These are phyloP conservation scores for Cupressus sempervirens DNA, from an alignment of 75 land plant species.

Conservation along the genomic window DNA sequence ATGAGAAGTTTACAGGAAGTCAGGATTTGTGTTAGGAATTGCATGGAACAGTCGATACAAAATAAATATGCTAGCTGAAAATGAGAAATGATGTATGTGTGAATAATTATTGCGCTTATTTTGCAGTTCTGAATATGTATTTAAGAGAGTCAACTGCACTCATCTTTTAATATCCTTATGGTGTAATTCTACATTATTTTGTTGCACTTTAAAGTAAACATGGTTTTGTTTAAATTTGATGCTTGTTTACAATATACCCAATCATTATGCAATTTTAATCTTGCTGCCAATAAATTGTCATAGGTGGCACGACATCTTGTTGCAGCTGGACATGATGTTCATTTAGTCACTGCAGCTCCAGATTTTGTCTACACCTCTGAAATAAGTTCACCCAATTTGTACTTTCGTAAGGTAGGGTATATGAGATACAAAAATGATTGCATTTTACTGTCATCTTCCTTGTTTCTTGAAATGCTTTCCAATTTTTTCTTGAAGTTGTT, in stretches of 20 bases:
- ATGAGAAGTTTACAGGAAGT: too few species aligned
- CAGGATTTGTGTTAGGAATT: too few species aligned
- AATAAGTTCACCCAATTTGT: slow-evolving; percentile 75
- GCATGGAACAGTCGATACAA: too few species aligned
- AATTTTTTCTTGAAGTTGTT: background rate
- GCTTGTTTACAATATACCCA: background rate
- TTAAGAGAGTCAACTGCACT: too few species aligned
- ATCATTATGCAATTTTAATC: background rate
- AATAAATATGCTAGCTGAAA: too few species aligned
- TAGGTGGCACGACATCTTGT: slow-evolving; percentile 90
- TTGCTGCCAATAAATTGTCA: background rate
- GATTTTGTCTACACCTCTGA: slow-evolving; percentile 82
- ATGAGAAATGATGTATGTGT: too few species aligned
- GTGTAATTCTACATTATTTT: too few species aligned
- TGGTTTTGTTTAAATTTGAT: background rate
- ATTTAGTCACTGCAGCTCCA: slow-evolving; percentile 90
- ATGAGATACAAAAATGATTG: background rate
- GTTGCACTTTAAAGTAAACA: too few species aligned
- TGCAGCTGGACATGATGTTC: slow-evolving; percentile 84
- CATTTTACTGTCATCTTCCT: too few species aligned
- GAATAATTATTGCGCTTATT: too few species aligned
- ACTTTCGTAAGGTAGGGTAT: slow-evolving; percentile 65
- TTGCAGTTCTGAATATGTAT: too few species aligned
- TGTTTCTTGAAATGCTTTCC: background rate
- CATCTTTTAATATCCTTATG: too few species aligned